These are phyloP conservation scores for Marasmius fiardii DNA, from an alignment of 1,284 basidiomycete species.

Conservation along the genomic window DNA sequence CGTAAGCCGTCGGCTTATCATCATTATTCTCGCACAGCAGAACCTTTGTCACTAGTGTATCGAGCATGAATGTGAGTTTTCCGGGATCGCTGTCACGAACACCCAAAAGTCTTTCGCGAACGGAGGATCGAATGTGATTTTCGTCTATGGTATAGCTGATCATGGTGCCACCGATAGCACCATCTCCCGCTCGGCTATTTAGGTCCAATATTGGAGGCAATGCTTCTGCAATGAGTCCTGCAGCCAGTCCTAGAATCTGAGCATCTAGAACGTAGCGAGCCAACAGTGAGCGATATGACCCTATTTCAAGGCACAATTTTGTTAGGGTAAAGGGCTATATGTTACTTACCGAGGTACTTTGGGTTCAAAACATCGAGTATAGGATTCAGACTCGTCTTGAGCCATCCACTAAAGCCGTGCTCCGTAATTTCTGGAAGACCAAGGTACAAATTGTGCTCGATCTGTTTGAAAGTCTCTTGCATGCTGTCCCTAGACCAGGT, in stretches of 20 bases:
- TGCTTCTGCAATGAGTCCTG: conserved; percentile 4
- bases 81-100: conserved; percentile 12
- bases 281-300: no score
- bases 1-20: conserved; percentile 12
- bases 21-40: conserved; percentile 10
- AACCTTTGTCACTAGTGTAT: conserved; percentile 21
- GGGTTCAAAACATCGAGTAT: conserved; percentile 14
- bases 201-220: conserved; percentile 18
- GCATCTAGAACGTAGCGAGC: conserved; percentile 7
- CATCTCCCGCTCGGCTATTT: conserved; percentile 16
- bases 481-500: conserved; percentile 20
- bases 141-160: conserved; percentile 19
- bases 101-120: conserved; percentile 17
- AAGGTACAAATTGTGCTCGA: conserved; percentile 18
- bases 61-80: conserved; percentile 16
- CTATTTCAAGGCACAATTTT: conserved; percentile 6
- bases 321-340: not conserved
- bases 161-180: conserved; percentile 15
- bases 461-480: conserved; percentile 19
- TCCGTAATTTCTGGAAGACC: conserved; percentile 9
- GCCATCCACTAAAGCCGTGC: conserved; percentile 22
- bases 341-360: conserved; percentile 12
- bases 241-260: conserved; percentile 11
- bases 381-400: conserved; percentile 18
- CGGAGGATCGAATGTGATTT: conserved; percentile 19